phyloP scores from a whole-genome alignment of 2,329 filamentous ascomycete species.

The Aspergillus hiratsukae region DNA sequence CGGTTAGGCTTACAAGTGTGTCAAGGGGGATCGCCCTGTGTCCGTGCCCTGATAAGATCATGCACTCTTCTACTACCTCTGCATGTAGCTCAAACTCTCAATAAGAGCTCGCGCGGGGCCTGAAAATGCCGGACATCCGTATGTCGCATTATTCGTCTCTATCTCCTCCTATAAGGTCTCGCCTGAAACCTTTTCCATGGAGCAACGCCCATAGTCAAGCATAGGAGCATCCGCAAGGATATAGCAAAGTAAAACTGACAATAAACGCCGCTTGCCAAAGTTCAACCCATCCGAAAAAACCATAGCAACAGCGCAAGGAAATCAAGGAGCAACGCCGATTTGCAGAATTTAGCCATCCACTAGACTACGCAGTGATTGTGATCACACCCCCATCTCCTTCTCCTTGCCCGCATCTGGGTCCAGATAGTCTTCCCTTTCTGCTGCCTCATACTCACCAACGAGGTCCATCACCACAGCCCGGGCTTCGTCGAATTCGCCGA shows the following conservation, averaged over 20 bases:
- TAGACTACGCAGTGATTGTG: not conserved
- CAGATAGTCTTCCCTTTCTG: conserved; percentile 84
- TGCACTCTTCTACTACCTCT: not conserved
- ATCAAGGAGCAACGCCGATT: not conserved
- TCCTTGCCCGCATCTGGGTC: conserved; percentile 61
- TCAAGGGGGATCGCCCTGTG: not conserved
- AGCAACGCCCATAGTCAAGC: not conserved
- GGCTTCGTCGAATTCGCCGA: conserved; percentile 93
- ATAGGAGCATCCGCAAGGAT: not conserved
- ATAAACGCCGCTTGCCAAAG: not conserved
- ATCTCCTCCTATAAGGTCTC: not conserved
- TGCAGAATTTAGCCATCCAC: not conserved
- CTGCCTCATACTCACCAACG: conserved; percentile 92
- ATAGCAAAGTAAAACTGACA: not conserved
- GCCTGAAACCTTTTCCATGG: not conserved
- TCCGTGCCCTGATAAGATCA: not conserved
- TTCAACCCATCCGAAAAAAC: not conserved
- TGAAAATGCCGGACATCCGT: not conserved
- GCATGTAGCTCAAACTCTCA: not conserved
- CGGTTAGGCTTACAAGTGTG: not conserved
- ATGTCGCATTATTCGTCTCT: not conserved
- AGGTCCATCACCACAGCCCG: conserved; percentile 86
- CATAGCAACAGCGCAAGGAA: not conserved
- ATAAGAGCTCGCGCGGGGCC: not conserved
- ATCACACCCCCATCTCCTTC: conserved; percentile 25